phyloP scores from a whole-genome alignment of 208 protist genomes.

The Crithidia acanthocephali region DNA sequence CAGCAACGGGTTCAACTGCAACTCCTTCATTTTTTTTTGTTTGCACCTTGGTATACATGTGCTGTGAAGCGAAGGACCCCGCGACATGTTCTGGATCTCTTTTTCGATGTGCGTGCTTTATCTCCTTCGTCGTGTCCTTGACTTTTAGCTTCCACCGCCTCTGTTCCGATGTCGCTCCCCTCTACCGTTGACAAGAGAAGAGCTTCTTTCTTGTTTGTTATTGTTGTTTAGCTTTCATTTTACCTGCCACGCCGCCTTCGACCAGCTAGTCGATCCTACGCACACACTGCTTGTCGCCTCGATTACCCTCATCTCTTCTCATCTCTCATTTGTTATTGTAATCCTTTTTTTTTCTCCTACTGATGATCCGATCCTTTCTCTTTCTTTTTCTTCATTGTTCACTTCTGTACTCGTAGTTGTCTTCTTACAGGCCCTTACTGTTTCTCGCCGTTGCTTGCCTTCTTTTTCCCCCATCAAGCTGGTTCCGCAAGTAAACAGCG shows the following conservation, averaged over 20 bases:
- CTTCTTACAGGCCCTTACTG: conserved; percentile 1
- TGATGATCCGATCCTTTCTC: background rate
- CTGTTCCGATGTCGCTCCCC: no score
- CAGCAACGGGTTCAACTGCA: no score
- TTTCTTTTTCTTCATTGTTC: conserved; percentile 1
- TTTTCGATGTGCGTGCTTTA: no score
- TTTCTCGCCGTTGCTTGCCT: background rate
- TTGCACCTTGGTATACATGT: no score
- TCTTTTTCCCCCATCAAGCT: no score
- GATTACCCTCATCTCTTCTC: no score
- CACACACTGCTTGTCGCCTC: background rate
- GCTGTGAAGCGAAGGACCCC: no score
- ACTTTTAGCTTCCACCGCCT: no score
- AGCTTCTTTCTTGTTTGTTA: background rate
- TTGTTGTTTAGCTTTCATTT: conserved; percentile 8
- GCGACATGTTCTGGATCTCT: no score
- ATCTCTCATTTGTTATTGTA: background rate
- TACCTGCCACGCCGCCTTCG: background rate
- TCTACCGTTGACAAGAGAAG: background rate
- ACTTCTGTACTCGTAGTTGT: background rate
- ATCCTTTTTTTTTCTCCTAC: background rate
- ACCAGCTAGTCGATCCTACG: background rate
- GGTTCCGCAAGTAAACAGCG: no score
- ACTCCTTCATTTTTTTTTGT: no score
- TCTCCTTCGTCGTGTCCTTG: no score